Evolutionary conservation across 1,139 yeast genomes (phyloP).

Genomic region (Pichia sp.): DNA sequence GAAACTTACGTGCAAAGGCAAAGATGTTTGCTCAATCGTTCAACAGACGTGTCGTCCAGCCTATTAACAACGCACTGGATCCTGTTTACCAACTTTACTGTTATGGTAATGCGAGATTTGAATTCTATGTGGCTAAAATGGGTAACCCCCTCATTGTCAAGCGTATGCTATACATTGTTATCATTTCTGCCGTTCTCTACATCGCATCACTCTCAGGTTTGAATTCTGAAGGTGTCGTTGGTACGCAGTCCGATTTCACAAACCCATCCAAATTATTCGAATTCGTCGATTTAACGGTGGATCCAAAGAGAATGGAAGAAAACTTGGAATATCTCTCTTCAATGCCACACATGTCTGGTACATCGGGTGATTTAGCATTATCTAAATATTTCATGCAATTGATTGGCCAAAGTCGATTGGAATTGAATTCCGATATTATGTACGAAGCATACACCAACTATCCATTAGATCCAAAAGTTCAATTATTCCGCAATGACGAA

Average conservation of each 20-base stretch:
- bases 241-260: slow-evolving; percentile 56
- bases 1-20: slow-evolving; percentile 20
- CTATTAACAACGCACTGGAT: slow-evolving; percentile 58
- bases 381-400: slow-evolving; percentile 62
- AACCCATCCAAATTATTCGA: slow-evolving; percentile 52
- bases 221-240: slow-evolving; percentile 39
- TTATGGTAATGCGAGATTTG: slow-evolving; percentile 46
- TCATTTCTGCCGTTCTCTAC: slow-evolving; percentile 58
- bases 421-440: slow-evolving; percentile 48
- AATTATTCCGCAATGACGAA: slow-evolving; percentile 23
- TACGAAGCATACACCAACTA: slow-evolving; percentile 61
- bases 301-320: slow-evolving; percentile 59
- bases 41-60: slow-evolving; percentile 46
- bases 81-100: slow-evolving; percentile 65
- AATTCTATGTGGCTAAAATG: slow-evolving; percentile 54
- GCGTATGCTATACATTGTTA: slow-evolving; percentile 66
- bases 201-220: slow-evolving; percentile 54
- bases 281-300: slow-evolving; percentile 51
- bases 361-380: slow-evolving; percentile 75
- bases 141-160: slow-evolving; percentile 89
- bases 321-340: slow-evolving; percentile 75
- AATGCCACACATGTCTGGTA: slow-evolving; percentile 86
- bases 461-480: slow-evolving; percentile 36
- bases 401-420: slow-evolving; percentile 57
- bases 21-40: slow-evolving; percentile 37